Evolutionary conservation across 2,329 filamentous ascomycete genomes (phyloP).

Genomic region (Gaeumannomyces tritici): DNA sequence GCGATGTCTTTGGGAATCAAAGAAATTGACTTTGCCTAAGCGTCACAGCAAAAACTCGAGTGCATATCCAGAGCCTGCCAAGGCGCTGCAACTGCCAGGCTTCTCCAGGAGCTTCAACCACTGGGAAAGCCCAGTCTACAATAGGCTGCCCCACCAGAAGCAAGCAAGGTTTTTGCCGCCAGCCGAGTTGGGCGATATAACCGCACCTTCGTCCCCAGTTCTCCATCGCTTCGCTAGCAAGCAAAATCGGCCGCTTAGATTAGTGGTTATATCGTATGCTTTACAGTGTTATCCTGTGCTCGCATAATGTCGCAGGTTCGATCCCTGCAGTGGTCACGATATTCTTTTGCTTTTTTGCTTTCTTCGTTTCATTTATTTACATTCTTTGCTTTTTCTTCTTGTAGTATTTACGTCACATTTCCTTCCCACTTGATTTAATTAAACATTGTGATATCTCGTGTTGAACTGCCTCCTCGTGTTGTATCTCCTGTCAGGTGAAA

Average conservation of each 20-base stretch:
- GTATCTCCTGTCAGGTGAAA: too few species aligned
- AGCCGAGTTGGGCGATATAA: not conserved
- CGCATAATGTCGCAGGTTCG: constrained; percentile 18
- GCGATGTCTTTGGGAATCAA: not conserved
- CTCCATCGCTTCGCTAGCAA: not conserved
- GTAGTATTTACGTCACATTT: too few species aligned
- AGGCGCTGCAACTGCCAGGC: not conserved
- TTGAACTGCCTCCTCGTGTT: too few species aligned
- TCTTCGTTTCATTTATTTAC: constrained; percentile 2
- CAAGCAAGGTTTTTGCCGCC: not conserved
- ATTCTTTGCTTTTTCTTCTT: not conserved
- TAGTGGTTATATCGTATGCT: constrained; percentile 18
- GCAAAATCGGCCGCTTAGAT: constrained; percentile 5
- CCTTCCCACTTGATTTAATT: too few species aligned
- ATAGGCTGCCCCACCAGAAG: not conserved
- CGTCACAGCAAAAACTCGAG: not conserved
- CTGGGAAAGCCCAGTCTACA: not conserved
- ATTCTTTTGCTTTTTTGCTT: not conserved
- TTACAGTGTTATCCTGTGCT: constrained; percentile 12
- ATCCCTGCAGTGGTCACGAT: constrained; percentile 16
- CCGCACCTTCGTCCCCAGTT: not conserved
- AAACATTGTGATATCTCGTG: too few species aligned
- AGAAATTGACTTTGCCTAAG: not conserved
- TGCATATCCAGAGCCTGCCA: not conserved
- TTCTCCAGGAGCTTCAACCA: not conserved